Base-by-base conservation (phyloP, 345 rosid species). In the Turnera subulata region DNA sequence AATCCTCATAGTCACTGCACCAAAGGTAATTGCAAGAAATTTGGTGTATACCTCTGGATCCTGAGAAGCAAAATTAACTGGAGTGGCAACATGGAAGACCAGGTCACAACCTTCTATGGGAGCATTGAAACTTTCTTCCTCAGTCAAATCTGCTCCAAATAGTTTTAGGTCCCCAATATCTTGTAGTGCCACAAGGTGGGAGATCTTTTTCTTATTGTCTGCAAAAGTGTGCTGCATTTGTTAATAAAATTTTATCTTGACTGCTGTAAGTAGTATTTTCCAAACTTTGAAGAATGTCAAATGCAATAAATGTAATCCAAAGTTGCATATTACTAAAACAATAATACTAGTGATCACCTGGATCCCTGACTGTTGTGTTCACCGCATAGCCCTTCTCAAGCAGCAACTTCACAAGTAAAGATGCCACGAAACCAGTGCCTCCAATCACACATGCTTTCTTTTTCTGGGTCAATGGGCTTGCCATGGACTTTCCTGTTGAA, bases 11-110 rank as follows among this genome's bases (percentile, higher is more conserved):
- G n/a, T n/a, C n/a, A n/a, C n/a, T n/a, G n/a, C n/a, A n/a, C n/a
- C n/a, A n/a, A n/a, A n/a, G n/a, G n/a, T n/a, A n/a, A n/a, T n/a
- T n/a, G n/a, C n/a, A n/a, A n/a, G n/a, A 29, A 8, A 20, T 10
- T 19, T 32, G 52, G 20, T n/a, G n/a, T n/a, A 40, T 38, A 85
- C 99, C 97, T 93, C 96, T 0, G 96, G 97, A 72, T 93, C 96
- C 38, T 82, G 10, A 13, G 98, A 84, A 52, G 81, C 75, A 53
- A 92, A 89, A 71, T 83, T 83, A 61, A 89, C 86, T 0, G 97
- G 98, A 6, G 97, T 89, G 6, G 98, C 98, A 24, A 92, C 84
- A 56, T 80, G 98, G 91, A 92, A 92, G 55, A 92, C 80, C n/a
- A 78, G 29, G 43, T 84, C 80, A 58, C 85, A 89, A 5, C 88